Conservation (phyloP, 139 green algal species). For the Asterochloris sp. region DNA sequence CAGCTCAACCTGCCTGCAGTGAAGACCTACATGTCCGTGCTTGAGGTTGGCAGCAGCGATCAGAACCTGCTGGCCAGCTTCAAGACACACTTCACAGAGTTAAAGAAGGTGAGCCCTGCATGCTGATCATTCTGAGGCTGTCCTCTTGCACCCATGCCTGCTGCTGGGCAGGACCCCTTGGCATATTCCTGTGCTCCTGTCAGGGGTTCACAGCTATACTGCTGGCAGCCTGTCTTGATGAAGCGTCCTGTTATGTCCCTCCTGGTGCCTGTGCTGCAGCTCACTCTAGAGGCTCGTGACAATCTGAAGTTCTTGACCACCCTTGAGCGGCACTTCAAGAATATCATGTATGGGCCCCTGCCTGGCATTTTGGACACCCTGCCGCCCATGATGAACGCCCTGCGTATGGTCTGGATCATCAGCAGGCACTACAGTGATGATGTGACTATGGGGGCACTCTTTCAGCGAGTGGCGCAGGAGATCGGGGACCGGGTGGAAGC, state of each 20-base stretch:
- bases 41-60: slow-evolving; percentile 65
- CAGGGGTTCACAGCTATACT: background rate
- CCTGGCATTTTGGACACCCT: slow-evolving; percentile 71
- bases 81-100: slow-evolving; percentile 42
- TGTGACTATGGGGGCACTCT: slow-evolving; percentile 82
- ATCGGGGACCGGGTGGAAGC: slow-evolving; percentile 67
- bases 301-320: slow-evolving; percentile 94
- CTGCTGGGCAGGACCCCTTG: background rate
- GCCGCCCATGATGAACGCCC: slow-evolving; percentile 82
- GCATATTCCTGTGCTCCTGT: background rate
- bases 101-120: slow-evolving; percentile 24
- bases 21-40: slow-evolving; percentile 47
- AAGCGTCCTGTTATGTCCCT: background rate
- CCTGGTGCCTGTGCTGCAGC: slow-evolving; percentile 20
- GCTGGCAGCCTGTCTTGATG: background rate
- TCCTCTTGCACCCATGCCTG: background rate
- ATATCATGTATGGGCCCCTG: slow-evolving; percentile 55
- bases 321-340: slow-evolving; percentile 89
- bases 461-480: slow-evolving; percentile 76
- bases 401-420: slow-evolving; percentile 94
- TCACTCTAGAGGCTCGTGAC: slow-evolving; percentile 78
- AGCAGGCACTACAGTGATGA: slow-evolving; percentile 81
- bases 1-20: slow-evolving; percentile 75
- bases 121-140: background rate
- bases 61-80: slow-evolving; percentile 67